Base-by-base conservation (phyloP, 331 rosid species). In the Dryas integrifolia region DNA sequence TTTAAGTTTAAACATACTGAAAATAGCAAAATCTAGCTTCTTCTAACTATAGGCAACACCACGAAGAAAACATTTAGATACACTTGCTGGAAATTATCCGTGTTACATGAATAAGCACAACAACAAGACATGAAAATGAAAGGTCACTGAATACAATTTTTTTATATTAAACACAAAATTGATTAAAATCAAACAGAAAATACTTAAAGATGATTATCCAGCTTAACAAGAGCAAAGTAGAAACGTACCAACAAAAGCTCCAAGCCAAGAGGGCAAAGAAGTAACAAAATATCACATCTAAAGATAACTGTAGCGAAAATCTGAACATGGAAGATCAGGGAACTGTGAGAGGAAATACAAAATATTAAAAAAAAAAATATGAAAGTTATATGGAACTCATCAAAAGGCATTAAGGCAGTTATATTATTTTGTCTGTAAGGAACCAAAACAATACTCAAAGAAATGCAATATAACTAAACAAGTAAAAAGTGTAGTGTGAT, bases 211-310 rank as follows among this genome's bases (percentile, higher is more conserved):
- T 1, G 49, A 40, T 52, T 53, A 69, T 69, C 65, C 74, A 70
- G 40, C 18, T 38, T 38, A 60, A 60, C 24, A 9, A 6, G 43
- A 24, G 15, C 16, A 35, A 53, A 80, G 70, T 50, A 44, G 72
- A 69, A 80, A 77, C 88, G 30, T 85, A 94, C 98, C 97, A 94
- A 53, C 78, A 94, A 84, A 70, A 94, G 87, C 76, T 80, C 86
- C 80, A 94, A 74, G 80, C 96, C 96, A 52, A 91, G 86, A 74
- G 97, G 92, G n/a, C 89, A 24, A 76, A 94, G 91, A 84, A 94
- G 96, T 77, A 94, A 76, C 74, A 94, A 77, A 77, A 84, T 82
- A 82, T 94, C 98, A 85, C 98, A 94, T 86, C 98, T 86, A 82
- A 94, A 86, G 78, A 80, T 68, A 72, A 79, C 58, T 5, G 98